phyloP scores from a whole-genome alignment of 2,329 filamentous ascomycete genomes.

The Colletotrichum salicis region DNA sequence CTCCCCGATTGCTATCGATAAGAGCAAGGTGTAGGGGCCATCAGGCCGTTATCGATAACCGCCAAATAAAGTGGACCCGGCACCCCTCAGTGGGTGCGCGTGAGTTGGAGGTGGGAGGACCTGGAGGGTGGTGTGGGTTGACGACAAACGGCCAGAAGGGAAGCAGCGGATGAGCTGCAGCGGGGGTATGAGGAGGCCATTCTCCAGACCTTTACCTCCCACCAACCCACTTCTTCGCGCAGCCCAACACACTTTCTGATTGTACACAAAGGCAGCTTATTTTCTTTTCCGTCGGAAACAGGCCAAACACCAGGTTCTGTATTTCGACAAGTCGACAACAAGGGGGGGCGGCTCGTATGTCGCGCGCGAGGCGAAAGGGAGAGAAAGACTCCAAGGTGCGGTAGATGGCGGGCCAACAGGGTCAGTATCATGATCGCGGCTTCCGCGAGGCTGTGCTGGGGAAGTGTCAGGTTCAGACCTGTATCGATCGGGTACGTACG shows the following conservation, averaged over 20 bases:
- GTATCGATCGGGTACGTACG: conserved; percentile 47
- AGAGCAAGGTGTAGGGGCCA: not conserved
- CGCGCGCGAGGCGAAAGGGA: conserved; percentile 28
- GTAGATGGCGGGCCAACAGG: conserved; percentile 32
- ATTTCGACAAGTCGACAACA: not conserved
- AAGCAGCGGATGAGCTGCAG: conserved; percentile 21
- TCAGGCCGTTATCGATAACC: conserved; percentile 19
- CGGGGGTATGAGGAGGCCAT: not conserved
- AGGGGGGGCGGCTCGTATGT: conserved; percentile 28
- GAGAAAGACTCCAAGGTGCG: conserved; percentile 30
- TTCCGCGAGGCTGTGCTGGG: conserved; percentile 45
- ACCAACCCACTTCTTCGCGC: not conserved
- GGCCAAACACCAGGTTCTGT: not conserved
- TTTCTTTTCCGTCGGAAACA: not conserved
- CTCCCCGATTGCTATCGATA: conserved; percentile 22
- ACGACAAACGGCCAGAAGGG: conserved; percentile 11
- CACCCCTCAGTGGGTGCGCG: conserved; percentile 16
- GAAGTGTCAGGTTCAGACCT: conserved; percentile 50
- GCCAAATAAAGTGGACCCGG: conserved; percentile 3
- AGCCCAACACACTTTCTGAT: not conserved
- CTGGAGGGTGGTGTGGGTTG: not conserved
- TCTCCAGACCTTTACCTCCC: not conserved
- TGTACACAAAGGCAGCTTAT: not conserved
- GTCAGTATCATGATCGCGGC: conserved; percentile 25
- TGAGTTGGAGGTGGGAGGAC: not conserved